Evolutionary conservation across 2,329 filamentous ascomycete species (phyloP), one percentile per base, ranked within the genome.

Genomic region (Fusarium irregulare): DNA sequence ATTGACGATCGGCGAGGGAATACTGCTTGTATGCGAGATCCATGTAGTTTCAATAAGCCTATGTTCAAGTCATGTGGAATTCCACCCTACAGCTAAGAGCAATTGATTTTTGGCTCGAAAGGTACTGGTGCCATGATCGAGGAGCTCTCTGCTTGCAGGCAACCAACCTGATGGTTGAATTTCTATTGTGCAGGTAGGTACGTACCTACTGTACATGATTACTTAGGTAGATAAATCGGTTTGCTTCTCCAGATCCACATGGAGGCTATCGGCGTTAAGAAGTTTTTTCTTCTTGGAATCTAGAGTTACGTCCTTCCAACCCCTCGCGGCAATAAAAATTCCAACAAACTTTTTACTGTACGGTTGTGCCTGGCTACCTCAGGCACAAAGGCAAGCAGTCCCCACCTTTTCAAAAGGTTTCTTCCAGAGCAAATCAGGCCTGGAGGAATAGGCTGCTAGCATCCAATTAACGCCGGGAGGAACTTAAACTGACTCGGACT

Each of bases 271-370:
- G 34, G 34, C 5, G 34, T 37, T 37, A 37, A 37, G 18, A 32
- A 32, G 28, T 30, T 14, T 37, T 37, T 37, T 34, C 3, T 12
- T 12, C 10, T 37, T n/a, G 34, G 12, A 37, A 37, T 37, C 18
- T 37, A 37, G 34, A n/a, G 9, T 37, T 37, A n/a, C 18, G 34
- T 37, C 18, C 18, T 37, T 41, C 53, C 53, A 60, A 50, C 51
- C 64, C 51, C 59, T 51, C 51, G 56, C 48, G 68, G 64, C 64
- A 61, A 71, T 23, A 46, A 65, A 61, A 65, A 71, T 61, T 71
- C 68, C 63, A 68, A 55, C 8, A 23, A 55, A 47, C 18, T 44
- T 66, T 67, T 49, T 25, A 23, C 30, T 18, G 14, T 49, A 23
- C 30, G 20, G 14, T 49, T 44, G 49, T 64, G 53, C 59, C 65